Base-by-base conservation (phyloP, 1,284 basidiomycete genomes). In the Dichomitus squalens region DNA sequence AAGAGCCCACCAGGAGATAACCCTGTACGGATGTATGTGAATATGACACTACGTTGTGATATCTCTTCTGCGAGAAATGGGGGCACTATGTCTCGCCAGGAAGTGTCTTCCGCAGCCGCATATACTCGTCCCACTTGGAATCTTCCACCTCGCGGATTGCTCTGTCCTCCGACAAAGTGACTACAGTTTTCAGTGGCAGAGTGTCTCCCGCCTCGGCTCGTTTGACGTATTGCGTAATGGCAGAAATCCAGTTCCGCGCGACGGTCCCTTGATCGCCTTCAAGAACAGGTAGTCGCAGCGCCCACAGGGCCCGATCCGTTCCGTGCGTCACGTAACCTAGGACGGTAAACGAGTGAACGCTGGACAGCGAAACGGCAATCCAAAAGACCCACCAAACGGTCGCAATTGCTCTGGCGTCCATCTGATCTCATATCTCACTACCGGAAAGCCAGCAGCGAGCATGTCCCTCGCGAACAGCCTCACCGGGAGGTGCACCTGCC, bases 401-500 rank as follows among this genome's bases (percentile, higher is more conserved):
- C 83, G 76, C 54, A 73, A 60, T 57, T 85, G 79, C 67, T 87
- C 84, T 0, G 87, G 87, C 0, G 82, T 80, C 87, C 88, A 88
- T 39, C 81, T 75, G 52, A 93, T 85, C 59, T 80, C 76, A 66
- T 92, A 92, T 55, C 89, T 76, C 56, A 88, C 69, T 0, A 88
- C 78, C 0, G 88, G 88, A 67, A 86, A 88, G 0, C 76, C 79
- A 4, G 75, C 76, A 5, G 73, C 67, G 12, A 77, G 69, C 63
- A 91, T 72, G 66, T 92, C 89, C 58, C 83, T 73, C 29, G 79
- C 77, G 18, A 93, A 76, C 41, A 91, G 57, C 47, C 88, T 74
- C 38, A 86, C 80, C 0, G 88, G 89, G 1, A 91, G 66, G 67
- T 92, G 79, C 2, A 92, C 88, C 69, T 92, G 89, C 7, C 79